Evolutionary conservation across 2,329 filamentous ascomycete species (phyloP).

Genomic region (Macroventuria anomochaeta): DNA sequence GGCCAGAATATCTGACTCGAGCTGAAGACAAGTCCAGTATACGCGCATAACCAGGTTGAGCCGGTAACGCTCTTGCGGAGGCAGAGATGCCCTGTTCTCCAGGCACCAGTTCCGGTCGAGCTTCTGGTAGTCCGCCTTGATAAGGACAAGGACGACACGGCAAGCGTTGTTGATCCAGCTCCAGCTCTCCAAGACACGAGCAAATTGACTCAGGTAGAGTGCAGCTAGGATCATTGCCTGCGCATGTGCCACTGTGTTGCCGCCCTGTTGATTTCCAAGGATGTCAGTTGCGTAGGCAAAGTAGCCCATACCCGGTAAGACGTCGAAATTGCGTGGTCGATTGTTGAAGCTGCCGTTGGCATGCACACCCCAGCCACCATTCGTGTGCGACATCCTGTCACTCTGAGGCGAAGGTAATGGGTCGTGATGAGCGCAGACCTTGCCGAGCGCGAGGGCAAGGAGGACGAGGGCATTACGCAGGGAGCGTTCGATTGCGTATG

Average conservation of each 20-base stretch:
- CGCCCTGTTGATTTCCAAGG: conserved; percentile 78
- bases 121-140: conserved; percentile 64
- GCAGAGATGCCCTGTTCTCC: conserved; percentile 19
- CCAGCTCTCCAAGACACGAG: conserved; percentile 84
- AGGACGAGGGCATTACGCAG: conserved; percentile 77
- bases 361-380: conserved; percentile 33
- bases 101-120: conserved; percentile 34
- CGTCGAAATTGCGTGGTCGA: conserved; percentile 72
- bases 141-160: conserved; percentile 70
- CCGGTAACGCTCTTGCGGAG: conserved; percentile 39
- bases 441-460: conserved; percentile 83
- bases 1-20: conserved; percentile 92
- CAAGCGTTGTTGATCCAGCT: conserved; percentile 69
- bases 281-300: conserved; percentile 88
- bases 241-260: conserved; percentile 80
- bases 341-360: conserved; percentile 45
- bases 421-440: conserved; percentile 69
- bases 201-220: conserved; percentile 87
- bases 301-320: conserved; percentile 88
- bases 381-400: conserved; percentile 44
- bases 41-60: conserved; percentile 63
- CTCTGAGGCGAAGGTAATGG: conserved; percentile 64
- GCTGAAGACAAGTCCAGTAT: conserved; percentile 92
- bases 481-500: conserved; percentile 38
- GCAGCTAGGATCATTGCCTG: conserved; percentile 85